Evolutionary conservation across 2,329 filamentous ascomycete species (phyloP).

Genomic region (Tolypocladium guangdongense): DNA sequence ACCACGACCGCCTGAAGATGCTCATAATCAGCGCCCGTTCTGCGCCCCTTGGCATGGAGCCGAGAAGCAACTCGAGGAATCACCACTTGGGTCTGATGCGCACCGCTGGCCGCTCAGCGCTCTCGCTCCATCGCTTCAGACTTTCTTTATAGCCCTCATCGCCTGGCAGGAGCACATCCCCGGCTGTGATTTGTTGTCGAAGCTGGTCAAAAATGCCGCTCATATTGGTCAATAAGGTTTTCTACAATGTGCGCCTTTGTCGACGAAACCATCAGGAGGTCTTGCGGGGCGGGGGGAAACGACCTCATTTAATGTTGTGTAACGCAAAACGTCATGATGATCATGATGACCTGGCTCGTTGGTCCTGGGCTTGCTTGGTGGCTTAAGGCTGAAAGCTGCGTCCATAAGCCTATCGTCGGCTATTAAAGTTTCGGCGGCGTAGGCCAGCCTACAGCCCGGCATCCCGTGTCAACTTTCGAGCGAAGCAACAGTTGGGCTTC

Average conservation of each 20-base stretch:
- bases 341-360: not conserved
- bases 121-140: slow-evolving; percentile 23
- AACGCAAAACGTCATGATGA: too few species aligned
- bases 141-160: slow-evolving; percentile 19
- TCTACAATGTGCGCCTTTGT: not conserved
- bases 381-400: not conserved
- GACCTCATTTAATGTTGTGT: not conserved
- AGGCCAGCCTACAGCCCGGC: too few species aligned
- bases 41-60: not conserved
- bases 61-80: not conserved
- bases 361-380: not conserved
- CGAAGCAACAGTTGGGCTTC: too few species aligned
- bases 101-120: slow-evolving; percentile 23
- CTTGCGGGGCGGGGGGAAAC: not conserved
- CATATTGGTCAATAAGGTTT: not conserved
- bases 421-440: too few species aligned
- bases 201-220: not conserved
- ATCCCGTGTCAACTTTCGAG: too few species aligned
- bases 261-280: not conserved
- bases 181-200: not conserved
- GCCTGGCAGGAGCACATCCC: slow-evolving; percentile 13
- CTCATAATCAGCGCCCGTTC: not conserved
- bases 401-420: too few species aligned
- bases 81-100: not conserved
- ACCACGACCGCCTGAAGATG: slow-evolving; percentile 27